phyloP scores from a whole-genome alignment of 225 moss, liverwort and hornwort genomes.

The Anthoceros angustus region DNA sequence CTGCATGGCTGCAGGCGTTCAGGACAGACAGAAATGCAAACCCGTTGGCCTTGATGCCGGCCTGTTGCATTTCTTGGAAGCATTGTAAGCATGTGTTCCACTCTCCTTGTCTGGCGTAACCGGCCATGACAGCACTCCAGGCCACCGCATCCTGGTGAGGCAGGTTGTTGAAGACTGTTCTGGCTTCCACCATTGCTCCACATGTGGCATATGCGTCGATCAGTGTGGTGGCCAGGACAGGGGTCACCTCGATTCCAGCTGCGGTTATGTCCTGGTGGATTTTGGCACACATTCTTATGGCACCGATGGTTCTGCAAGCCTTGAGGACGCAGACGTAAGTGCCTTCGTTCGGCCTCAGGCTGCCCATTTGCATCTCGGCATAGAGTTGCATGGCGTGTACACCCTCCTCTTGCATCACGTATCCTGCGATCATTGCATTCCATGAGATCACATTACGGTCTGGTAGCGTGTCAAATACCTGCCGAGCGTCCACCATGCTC shows the following conservation, averaged over 20 bases:
- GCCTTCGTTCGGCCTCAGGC: no score
- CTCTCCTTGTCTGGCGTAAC: neutral
- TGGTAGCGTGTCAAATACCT: no score
- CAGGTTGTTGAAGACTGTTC: neutral
- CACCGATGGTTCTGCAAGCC: no score
- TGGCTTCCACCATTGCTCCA: neutral
- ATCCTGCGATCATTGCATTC: no score
- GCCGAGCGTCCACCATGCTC: no score
- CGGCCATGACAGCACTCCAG: neutral
- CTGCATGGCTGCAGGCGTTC: neutral
- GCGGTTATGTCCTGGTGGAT: neutral
- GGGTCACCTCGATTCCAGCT: neutral
- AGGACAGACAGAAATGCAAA: neutral
- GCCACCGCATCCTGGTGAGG: neutral
- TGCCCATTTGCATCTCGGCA: no score
- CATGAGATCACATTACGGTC: no score
- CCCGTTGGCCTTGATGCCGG: neutral
- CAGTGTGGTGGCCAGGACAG: neutral
- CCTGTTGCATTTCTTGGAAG: neutral
- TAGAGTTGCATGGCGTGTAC: no score
- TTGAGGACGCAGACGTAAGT: no score
- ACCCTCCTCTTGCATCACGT: no score
- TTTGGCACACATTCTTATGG: no score
- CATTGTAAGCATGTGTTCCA: neutral
- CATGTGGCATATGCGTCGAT: neutral